Evolutionary conservation across 352 stramenopile species (phyloP), one percentile per base, ranked within the genome.

Genomic region (Globisporangium polare): DNA sequence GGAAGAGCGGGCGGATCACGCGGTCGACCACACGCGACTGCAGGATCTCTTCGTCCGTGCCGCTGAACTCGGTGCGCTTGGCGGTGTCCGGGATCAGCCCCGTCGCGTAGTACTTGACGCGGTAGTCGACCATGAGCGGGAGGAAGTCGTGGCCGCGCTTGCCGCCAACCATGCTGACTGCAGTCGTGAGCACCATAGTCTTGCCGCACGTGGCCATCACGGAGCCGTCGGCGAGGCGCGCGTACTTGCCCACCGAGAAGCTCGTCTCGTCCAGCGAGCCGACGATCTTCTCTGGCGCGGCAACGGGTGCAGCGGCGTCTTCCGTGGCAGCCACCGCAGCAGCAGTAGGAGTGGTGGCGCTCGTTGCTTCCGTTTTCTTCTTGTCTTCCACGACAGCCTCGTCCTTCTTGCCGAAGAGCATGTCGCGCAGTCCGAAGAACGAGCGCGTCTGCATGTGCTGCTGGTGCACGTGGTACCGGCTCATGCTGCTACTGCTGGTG

Each of bases 21-120:
- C 97, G 86, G 75, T 99, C 97, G 53, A 99, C 96, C 24, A 99
- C 80, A 24, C 96, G 91, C 55, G 88, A 98, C 43, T 97, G 95
- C 62, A 99, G 78, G 53, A 99, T 97, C 73, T 99, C 96, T 37
- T 97, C 89, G 71, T 99, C 96, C 15, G 76, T 93, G 31, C 92
- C 86, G 22, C 84, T 80, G 65, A 95, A 95, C 65, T 98, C 95
- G 39, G 81, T 89, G 59, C 93, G 85, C 53, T 78, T 88, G 61
- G 80, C 81, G 27, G 88, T 96, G 54, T 88, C 75, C 15, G 95
- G 94, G 58, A 98, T 98, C 55, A 94, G 62, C 2, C 87, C 87
- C 29, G 86, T 83, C 62, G 87, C 83, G 62, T 91, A 77, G 56
- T 83, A 93, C 66, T 97, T 94, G 71, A 98, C 83, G 50, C 92